Base-by-base conservation (phyloP, 768 basidiomycete genomes). In the Leucocoprinus birnbaumii region DNA sequence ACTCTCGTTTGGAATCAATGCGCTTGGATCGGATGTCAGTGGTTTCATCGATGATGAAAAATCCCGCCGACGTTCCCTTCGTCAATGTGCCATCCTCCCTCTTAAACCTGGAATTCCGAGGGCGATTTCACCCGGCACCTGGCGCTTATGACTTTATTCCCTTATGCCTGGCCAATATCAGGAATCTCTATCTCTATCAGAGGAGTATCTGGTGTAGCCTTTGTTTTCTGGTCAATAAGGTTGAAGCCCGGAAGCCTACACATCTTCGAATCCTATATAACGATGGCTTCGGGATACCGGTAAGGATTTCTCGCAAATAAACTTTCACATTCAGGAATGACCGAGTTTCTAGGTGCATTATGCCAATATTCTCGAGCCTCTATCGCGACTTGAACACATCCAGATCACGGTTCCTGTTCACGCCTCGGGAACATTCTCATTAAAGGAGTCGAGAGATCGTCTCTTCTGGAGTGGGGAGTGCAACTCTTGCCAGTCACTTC, bases 341-440 rank as follows among this genome's bases (percentile, higher is more conserved):
- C n/a, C n/a, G n/a, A n/a, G n/a, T n/a, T n/a, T n/a, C n/a, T 35
- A 53, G 56, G 34, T 49, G 14, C 51, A 58, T 43, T 58, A 52
- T 10, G 41, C 45, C 44, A 53, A 35, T 38, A 26, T 41, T 9
- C 26, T 58, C n/a, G 42, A 22, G 2, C 41, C 37, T 3, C 27
- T 58, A 9, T 8, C 35, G 18, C n/a, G 16, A 4, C 51, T 53
- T 40, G 51, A 53, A 13, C 19, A 22, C 10, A 45, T 57, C 19
- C 37, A 43, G 7, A 35, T 57, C 27, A 38, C 46, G 6, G 37
- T 43, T 18, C n/a, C 26, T 22, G 45, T n/a, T 5, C 31, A 16
- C 24, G 25, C 42, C 34, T 35, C 31, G 2, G 51, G 51, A n/a
- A 21, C 11, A 14, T 44, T 37, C 7, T 43, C 31, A 13, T 5